Evolutionary conservation across 768 basidiomycete genomes (phyloP).

Genomic region (Mycena crocata): DNA sequence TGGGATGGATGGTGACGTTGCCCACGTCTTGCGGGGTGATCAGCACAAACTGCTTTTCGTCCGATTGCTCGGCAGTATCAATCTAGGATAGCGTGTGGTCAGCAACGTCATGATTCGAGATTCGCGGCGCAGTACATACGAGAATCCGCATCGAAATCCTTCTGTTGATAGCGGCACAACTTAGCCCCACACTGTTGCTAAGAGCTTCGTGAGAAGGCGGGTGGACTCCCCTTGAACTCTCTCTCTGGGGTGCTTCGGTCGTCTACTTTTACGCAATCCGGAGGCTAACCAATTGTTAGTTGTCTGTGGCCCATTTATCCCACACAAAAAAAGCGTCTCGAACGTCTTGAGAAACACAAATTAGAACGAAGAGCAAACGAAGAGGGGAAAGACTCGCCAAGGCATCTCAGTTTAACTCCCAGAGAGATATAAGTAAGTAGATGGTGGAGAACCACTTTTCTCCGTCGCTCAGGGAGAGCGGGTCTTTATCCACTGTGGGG

Average conservation of each 20-base stretch:
- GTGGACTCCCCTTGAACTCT: too few relatives aligned
- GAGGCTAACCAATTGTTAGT: too few relatives aligned
- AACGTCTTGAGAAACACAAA: slow-evolving; percentile 86
- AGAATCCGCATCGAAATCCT: slow-evolving; percentile 96
- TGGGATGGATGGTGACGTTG: slow-evolving; percentile 72
- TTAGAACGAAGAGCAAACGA: slow-evolving; percentile 14
- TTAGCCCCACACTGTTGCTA: too few relatives aligned
- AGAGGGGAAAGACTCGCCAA: slow-evolving; percentile 63
- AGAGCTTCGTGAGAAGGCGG: too few relatives aligned
- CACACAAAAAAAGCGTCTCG: slow-evolving; percentile 99
- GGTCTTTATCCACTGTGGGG: slow-evolving; percentile 91
- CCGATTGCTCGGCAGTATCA: slow-evolving; percentile 87
- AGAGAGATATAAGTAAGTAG: slow-evolving; percentile 91
- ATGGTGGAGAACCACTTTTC: slow-evolving; percentile 98
- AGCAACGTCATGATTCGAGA: neutral
- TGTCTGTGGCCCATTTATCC: too few relatives aligned
- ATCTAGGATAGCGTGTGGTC: slow-evolving; percentile 64
- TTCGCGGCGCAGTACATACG: slow-evolving; percentile 54
- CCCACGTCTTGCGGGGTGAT: slow-evolving; percentile 97
- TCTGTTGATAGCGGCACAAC: slow-evolving; percentile 91
- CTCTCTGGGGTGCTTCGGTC: too few relatives aligned
- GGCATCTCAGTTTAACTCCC: slow-evolving; percentile 95
- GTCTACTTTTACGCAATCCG: too few relatives aligned
- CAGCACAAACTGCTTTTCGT: slow-evolving; percentile 92
- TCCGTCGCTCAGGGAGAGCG: slow-evolving; percentile 89